A percentile compares a stretch with the other conserved stretches of the same genome.
phyloP scores from a whole-genome alignment of 1,284 basidiomycete species.

The Rhizopogon hawkerae region DNA sequence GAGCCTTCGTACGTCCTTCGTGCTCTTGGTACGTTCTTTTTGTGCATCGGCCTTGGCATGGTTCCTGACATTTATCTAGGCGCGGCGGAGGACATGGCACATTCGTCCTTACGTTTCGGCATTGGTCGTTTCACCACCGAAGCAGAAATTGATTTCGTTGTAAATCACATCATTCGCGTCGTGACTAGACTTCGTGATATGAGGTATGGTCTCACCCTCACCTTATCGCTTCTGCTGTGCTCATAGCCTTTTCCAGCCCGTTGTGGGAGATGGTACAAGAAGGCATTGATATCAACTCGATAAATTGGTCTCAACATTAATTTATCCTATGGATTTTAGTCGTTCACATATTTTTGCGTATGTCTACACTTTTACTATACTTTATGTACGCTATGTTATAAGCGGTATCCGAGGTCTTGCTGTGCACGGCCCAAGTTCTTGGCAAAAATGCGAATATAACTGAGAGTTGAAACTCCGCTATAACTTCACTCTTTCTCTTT shows the following conservation, averaged over 20 bases:
- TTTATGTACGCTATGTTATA: conserved; percentile 7
- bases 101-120: conserved; percentile 95
- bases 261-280: conserved; percentile 99
- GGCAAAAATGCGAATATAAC: conserved; percentile 29
- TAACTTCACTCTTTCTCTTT: conserved; percentile 29
- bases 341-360: conserved; percentile 2
- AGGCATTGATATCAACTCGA: conserved; percentile 88
- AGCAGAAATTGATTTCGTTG: conserved; percentile 92
- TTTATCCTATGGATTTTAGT: not conserved
- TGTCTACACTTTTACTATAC: conserved; percentile 11
- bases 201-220: conserved; percentile 32
- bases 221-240: conserved; percentile 9
- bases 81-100: conserved; percentile 97
- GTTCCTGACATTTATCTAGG: conserved; percentile 34
- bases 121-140: conserved; percentile 98
- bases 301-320: conserved; percentile 82
- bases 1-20: conserved; percentile 98
- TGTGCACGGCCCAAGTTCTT: conserved; percentile 8
- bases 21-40: conserved; percentile 61
- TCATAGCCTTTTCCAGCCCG: conserved; percentile 43
- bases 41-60: not conserved
- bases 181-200: conserved; percentile 72
- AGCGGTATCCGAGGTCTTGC: conserved; percentile 4
- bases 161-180: conserved; percentile 80
- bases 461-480: conserved; percentile 32